These are phyloP conservation scores for Plasmodium inui DNA, from an alignment of 169 alveolate species.

Conservation along the genomic window DNA sequence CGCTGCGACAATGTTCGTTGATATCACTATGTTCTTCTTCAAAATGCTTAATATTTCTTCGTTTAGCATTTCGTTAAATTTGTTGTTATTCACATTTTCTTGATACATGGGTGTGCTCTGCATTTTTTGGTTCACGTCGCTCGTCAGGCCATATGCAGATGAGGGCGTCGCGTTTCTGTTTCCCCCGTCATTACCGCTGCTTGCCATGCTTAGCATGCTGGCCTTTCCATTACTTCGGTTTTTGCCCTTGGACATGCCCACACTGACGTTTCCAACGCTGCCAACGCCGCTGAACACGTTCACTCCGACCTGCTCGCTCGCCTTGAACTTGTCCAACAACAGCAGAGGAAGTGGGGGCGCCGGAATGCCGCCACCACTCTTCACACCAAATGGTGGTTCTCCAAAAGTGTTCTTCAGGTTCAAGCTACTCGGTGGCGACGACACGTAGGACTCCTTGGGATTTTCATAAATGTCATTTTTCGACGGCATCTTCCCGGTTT, in stretches of 20 bases:
- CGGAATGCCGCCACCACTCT: background rate
- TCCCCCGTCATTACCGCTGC: background rate
- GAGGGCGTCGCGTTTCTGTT: background rate
- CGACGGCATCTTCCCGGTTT: conserved; percentile 8
- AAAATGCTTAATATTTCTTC: conserved; percentile 55
- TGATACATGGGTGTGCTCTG: background rate
- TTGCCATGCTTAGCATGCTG: background rate
- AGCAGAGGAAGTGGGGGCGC: background rate
- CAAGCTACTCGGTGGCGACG: conserved; percentile 20
- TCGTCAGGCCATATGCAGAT: background rate
- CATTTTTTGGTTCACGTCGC: background rate
- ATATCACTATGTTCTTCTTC: conserved; percentile 45
- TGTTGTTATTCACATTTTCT: background rate
- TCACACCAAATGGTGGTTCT: background rate
- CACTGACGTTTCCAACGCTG: background rate
- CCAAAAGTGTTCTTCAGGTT: conserved; percentile 20
- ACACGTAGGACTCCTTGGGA: conserved; percentile 15
- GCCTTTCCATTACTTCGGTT: background rate
- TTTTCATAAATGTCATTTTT: conserved; percentile 41
- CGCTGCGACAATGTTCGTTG: conserved; percentile 25
- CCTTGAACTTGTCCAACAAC: conserved; percentile 20
- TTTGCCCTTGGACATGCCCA: background rate
- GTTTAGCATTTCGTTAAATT: conserved; percentile 25
- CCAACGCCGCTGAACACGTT: background rate
- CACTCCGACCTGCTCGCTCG: background rate